Base-by-base conservation (phyloP, 2,329 filamentous ascomycete species). In the Didymella pomorum region DNA sequence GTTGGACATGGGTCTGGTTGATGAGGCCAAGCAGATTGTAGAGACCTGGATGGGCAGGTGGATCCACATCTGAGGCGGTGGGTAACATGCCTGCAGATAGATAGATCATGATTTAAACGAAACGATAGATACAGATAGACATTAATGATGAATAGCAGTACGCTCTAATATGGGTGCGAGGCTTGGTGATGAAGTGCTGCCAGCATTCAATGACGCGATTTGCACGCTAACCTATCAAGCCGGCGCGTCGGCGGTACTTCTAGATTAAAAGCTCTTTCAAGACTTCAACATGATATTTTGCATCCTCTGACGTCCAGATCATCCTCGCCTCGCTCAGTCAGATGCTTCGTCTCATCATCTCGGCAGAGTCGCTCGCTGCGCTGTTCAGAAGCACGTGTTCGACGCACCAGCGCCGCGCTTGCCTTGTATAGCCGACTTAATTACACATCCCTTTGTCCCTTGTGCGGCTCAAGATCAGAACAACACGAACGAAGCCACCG, bases 41-140 rank as follows among this genome's bases (percentile, higher is more conserved):
- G 78, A 86, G 29, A 84, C 85, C 60, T 90, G 87, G 87, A 89
- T 90, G 87, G 87, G 85, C 1, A 80, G 88, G 56, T 90, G 87
- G 87, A 87, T 88, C n/a, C 57, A 56, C 14, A 48, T 60, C 9
- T 60, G 42, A 55, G 37, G 6, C 18, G n/a, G 18, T 6, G 10
- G 20, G 14, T 20, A 7, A 7, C 7, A 6, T 28, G 11, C 18
- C 12, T 10, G 26, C 11, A 14, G 16, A 14, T 18, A 20, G 14
- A 39, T 9, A 18, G 28, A 43, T 52, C 12, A 37, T 8, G 45
- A 25, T 16, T 28, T 26, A 26, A 4, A 21, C 20, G 12, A 45
- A 12, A 41, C 10, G 14, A 33, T 41, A 25, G 1, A 42, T 26
- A 29, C 14, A 33, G 18, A 39, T 21, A 42, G 20, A 42, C 7